Conservation (phyloP, 2,329 filamentous ascomycete species). For the Drechmeria coniospora region DNA sequence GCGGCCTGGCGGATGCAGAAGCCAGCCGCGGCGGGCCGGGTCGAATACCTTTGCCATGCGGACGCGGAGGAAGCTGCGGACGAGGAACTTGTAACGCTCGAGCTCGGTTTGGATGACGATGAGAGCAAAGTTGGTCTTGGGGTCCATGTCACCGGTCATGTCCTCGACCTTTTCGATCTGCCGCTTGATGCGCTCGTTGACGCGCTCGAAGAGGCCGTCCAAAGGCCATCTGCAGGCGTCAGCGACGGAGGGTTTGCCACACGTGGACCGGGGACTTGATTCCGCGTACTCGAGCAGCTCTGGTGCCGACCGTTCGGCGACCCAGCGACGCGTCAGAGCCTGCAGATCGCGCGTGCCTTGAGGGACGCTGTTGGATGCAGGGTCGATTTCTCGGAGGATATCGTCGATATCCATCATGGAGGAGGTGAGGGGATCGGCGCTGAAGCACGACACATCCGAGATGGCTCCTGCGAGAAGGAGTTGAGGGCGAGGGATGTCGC, state of each 20-base stretch:
- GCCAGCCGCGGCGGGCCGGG: background rate
- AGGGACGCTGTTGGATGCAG: conserved; percentile 35
- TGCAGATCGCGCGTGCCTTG: conserved; percentile 63
- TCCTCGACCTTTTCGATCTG: conserved; percentile 61
- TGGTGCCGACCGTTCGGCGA: conserved; percentile 78
- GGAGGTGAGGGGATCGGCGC: background rate
- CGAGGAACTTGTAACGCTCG: conserved; percentile 81
- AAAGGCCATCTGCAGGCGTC: conserved; percentile 41
- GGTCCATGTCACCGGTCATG: conserved; percentile 73
- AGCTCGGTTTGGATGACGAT: conserved; percentile 95
- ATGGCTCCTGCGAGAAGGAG: too few species aligned
- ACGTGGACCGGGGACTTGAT: too few species aligned
- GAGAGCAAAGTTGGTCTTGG: conserved; percentile 80
- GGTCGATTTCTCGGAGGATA: conserved; percentile 61
- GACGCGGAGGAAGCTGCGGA: conserved; percentile 67
- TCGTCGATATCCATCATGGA: conserved; percentile 63
- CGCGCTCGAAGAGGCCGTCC: conserved; percentile 62
- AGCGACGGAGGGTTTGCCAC: too few species aligned
- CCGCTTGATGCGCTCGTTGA: conserved; percentile 54
- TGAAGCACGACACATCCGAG: background rate
- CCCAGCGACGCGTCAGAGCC: conserved; percentile 78
- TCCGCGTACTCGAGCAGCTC: conserved; percentile 66
- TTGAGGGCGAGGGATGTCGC: background rate
- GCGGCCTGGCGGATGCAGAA: background rate
- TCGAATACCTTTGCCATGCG: conserved; percentile 64